These are phyloP conservation scores for Aspergillus uvarum DNA, from an alignment of 2,329 filamentous ascomycete genomes.

Conservation along the genomic window DNA sequence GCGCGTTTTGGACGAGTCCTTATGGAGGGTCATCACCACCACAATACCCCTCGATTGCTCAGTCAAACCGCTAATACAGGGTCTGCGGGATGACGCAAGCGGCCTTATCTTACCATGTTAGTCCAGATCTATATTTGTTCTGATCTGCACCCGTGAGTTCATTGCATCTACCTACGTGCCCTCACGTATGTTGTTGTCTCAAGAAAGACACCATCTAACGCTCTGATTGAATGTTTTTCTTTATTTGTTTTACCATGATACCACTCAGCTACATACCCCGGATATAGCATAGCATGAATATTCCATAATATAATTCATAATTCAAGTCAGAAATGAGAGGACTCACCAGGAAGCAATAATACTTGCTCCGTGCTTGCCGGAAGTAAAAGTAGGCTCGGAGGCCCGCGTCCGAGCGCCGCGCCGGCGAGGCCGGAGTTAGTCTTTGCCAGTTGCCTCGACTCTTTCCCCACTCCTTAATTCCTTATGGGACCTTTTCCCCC, in stretches of 20 bases:
- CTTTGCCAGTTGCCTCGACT: background rate
- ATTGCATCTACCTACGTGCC: background rate
- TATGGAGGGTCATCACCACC: background rate
- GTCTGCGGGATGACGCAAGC: constrained; percentile 20
- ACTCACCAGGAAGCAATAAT: too few relatives aligned
- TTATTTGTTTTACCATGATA: constrained; percentile 18
- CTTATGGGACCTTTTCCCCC: background rate
- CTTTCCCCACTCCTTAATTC: background rate
- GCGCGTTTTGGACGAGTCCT: background rate
- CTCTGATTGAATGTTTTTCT: constrained; percentile 1
- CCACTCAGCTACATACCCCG: constrained; percentile 22
- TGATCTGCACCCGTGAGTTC: background rate
- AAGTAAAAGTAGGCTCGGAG: too few relatives aligned
- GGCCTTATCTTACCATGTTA: constrained; percentile 3
- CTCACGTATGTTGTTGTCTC: constrained; percentile 6
- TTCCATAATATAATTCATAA: constrained; percentile 23
- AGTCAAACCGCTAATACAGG: constrained; percentile 20
- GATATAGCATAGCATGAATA: constrained; percentile 20
- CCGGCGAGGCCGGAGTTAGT: too few relatives aligned
- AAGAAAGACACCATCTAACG: constrained; percentile 5
- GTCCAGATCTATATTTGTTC: background rate
- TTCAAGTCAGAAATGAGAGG: too few relatives aligned
- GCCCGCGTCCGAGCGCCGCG: too few relatives aligned
- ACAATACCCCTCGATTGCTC: background rate
- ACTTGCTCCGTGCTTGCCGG: too few relatives aligned